Evolutionary conservation across 139 green algal species (phyloP), one percentile per base, ranked within the genome.

Genomic region (Pycnococcus provasolii): DNA sequence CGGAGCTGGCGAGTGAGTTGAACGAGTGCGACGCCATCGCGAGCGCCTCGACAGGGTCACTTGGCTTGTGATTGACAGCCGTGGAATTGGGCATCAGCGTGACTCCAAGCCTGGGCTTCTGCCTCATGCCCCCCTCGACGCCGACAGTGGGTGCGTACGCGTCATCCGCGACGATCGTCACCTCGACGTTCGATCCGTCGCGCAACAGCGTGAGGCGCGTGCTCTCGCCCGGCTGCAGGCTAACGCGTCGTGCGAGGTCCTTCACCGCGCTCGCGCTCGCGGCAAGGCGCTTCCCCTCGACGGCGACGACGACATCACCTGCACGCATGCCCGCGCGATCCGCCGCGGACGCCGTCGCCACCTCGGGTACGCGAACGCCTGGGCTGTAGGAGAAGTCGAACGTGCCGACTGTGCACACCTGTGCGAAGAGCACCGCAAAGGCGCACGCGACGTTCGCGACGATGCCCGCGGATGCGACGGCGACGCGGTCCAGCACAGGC

Each of bases 381-480:
- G 71, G 63, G 42, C 42, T 53, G 45, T 48, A 58, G 13, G 37
- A 43, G 50, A 78, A 53, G 50, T 78, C 26, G 26, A 54, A 53
- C 11, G 77, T 45, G 4, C 77, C 77, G 42, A 79, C 67, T 48
- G 77, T 82, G 42, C 62, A 73, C 1, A 75, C 75, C 65, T 79
- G 73, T 2, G 84, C 62, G 37, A 94, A 70, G 37, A 96, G 84
- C 55, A 95, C 81, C 39, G 78, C 55, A 55, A 87, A 89, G 0
- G 93, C 91, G 66, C 97, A 94, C 1, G 94, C 60, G 40, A 92
- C 61, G 79, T 99, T 99, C 61, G 89, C 89, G 51, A 92, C 73
- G 8, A 99, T 87, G 3, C 94, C 94, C n/a, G 94, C 93, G 57
- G 66, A 85, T 57, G 94, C 89, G 26, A 97, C 91, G 3, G 89